These are phyloP conservation scores for Didymella exigua DNA, from an alignment of 2,329 filamentous ascomycete species.

Conservation along the genomic window DNA sequence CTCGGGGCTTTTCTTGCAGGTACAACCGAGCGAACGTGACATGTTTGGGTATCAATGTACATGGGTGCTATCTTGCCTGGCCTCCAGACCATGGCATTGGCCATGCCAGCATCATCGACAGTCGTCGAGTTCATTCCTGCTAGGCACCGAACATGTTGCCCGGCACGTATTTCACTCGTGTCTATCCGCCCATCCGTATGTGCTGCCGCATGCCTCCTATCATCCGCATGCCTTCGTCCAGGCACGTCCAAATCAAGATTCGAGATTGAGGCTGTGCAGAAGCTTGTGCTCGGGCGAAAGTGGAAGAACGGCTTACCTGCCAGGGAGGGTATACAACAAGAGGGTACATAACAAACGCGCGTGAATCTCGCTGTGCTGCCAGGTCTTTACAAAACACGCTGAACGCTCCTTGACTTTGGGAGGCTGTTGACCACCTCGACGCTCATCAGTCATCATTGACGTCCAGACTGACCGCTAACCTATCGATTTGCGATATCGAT, in stretches of 20 bases:
- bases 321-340: not conserved
- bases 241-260: slow-evolving; percentile 9
- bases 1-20: slow-evolving; percentile 3
- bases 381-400: not conserved
- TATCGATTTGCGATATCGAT: slow-evolving; percentile 16
- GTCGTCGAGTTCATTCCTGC: not conserved
- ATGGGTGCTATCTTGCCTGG: not conserved
- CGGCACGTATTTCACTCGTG: not conserved
- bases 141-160: not conserved
- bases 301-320: slow-evolving; percentile 3
- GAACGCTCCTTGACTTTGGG: not conserved
- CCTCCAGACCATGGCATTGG: not conserved
- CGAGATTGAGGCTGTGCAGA: slow-evolving; percentile 15
- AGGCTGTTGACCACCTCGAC: not conserved
- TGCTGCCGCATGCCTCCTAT: slow-evolving; percentile 17
- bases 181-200: not conserved
- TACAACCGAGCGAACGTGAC: slow-evolving; percentile 4
- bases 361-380: not conserved
- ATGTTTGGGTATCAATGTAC: not conserved
- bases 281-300: slow-evolving; percentile 11
- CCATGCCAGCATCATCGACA: not conserved
- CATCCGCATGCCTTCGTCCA: not conserved
- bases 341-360: not conserved
- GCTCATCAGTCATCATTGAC: not conserved
- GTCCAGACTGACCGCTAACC: not conserved